Conservation (phyloP, 2,329 filamentous ascomycete genomes). For the Corynespora cassiicola region DNA sequence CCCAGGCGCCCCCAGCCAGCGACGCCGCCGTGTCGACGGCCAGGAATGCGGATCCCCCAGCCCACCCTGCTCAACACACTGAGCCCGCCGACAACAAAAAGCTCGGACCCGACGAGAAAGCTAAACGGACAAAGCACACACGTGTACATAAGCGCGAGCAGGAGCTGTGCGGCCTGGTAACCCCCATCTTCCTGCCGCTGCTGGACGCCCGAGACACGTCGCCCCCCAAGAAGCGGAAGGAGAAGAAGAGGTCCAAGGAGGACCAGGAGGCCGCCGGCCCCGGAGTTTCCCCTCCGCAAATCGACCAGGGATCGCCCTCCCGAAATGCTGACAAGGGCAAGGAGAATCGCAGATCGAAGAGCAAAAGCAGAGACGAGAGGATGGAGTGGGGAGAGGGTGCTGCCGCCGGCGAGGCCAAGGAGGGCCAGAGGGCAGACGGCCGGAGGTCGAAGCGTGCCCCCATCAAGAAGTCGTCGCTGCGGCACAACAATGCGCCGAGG, state of each 20-base stretch:
- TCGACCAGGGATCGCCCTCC: constrained; percentile 17
- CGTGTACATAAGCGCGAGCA: constrained; percentile 46
- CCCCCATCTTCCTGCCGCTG: constrained; percentile 44
- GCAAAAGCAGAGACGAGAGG: constrained; percentile 20
- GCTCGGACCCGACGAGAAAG: constrained; percentile 28
- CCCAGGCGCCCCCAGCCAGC: constrained; percentile 19
- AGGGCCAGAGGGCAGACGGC: constrained; percentile 20
- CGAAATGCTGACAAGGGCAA: constrained; percentile 29
- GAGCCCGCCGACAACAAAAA: constrained; percentile 17
- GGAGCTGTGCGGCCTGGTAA: constrained; percentile 45
- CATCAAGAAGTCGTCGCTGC: constrained; percentile 42
- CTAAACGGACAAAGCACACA: constrained; percentile 42
- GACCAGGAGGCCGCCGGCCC: constrained; percentile 13
- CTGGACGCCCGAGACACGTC: constrained; percentile 37
- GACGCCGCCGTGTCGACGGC: constrained; percentile 4
- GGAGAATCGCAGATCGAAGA: constrained; percentile 23
- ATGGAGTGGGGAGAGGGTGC: constrained; percentile 16
- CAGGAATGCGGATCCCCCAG: constrained; percentile 5
- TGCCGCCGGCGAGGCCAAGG: constrained; percentile 12
- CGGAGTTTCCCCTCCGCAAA: constrained; percentile 9
- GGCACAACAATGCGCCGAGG: constrained; percentile 28
- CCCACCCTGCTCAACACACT: constrained; percentile 6
- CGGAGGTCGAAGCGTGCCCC: constrained; percentile 35
- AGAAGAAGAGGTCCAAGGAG: constrained; percentile 24
- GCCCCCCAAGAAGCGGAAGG: constrained; percentile 27